Conservation (phyloP, 495 filamentous ascomycete genomes). For the Penicillium roqueforti region DNA sequence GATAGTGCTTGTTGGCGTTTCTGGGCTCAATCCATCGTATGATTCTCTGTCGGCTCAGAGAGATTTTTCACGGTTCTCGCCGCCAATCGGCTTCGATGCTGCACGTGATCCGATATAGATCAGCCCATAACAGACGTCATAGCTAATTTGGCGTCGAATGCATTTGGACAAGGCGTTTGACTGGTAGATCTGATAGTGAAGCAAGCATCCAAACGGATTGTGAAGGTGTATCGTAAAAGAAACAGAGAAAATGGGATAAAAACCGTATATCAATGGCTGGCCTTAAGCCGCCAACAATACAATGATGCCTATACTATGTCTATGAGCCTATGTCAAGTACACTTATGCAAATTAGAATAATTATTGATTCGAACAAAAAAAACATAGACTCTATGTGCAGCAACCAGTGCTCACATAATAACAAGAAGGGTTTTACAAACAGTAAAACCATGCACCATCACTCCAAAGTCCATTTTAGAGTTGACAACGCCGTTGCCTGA, state of each 20-base stretch:
- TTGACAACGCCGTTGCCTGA: conserved; percentile 16
- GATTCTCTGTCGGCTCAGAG: conserved; percentile 10
- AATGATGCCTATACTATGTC: not conserved
- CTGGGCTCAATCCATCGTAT: conserved; percentile 18
- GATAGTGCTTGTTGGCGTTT: not conserved
- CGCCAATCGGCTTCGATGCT: conserved; percentile 24
- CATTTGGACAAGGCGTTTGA: not conserved
- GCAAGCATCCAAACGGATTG: too few species aligned
- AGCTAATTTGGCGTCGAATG: not conserved
- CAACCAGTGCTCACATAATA: conserved; percentile 25
- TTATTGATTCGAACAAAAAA: conserved; percentile 20
- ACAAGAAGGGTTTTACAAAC: conserved; percentile 9
- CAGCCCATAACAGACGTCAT: conserved; percentile 11
- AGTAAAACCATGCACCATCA: conserved; percentile 9
- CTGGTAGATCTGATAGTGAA: not conserved
- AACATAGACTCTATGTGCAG: conserved; percentile 18
- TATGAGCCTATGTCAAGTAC: not conserved
- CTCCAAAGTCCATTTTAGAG: conserved; percentile 7
- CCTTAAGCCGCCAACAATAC: not conserved
- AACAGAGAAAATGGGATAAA: not conserved
- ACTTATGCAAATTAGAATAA: conserved; percentile 4
- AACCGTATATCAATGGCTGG: not conserved
- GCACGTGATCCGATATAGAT: conserved; percentile 19
- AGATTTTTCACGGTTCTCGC: conserved; percentile 29
- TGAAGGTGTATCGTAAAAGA: too few species aligned